phyloP scores from a whole-genome alignment of 768 basidiomycete genomes.

The Omphalotus guepiniiformis region DNA sequence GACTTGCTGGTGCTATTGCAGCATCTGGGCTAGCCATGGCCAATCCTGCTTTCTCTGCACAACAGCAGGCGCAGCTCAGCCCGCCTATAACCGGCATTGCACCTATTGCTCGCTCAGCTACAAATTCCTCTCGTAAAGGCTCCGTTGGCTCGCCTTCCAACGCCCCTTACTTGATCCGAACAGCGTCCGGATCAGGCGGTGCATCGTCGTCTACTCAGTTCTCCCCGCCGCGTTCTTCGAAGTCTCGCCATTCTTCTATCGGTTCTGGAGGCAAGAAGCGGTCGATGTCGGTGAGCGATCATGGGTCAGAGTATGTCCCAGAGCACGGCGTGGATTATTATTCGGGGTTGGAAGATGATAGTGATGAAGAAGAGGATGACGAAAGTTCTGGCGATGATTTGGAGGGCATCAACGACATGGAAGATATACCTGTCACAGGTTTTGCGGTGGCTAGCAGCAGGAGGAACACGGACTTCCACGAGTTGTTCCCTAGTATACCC shows the following conservation, averaged over 20 bases:
- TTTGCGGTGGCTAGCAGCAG: constrained; percentile 97
- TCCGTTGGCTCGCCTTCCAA: constrained; percentile 1
- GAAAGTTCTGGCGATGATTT: constrained; percentile 32
- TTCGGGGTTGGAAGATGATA: constrained; percentile 34
- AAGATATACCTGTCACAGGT: constrained; percentile 89
- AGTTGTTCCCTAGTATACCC: constrained; percentile 82
- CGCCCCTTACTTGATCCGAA: constrained; percentile 9
- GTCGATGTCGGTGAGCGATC: constrained; percentile 20
- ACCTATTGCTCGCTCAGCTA: not conserved
- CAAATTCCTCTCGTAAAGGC: constrained; percentile 9
- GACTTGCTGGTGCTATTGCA: constrained; percentile 65
- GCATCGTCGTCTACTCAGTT: constrained; percentile 8
- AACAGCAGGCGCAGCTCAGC: constrained; percentile 38
- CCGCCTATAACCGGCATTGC: constrained; percentile 17
- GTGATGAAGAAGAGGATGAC: constrained; percentile 18
- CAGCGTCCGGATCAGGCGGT: constrained; percentile 6
- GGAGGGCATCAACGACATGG: constrained; percentile 46
- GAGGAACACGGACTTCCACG: constrained; percentile 94
- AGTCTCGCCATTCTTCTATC: constrained; percentile 8
- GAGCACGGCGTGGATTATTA: constrained; percentile 35
- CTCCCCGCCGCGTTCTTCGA: not conserved
- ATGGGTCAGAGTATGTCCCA: constrained; percentile 25
- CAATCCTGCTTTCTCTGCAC: constrained; percentile 45
- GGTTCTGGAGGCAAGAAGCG: constrained; percentile 7
- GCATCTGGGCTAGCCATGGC: constrained; percentile 67